Percentiles rank a stretch among this genome's conserved stretches.
phyloP scores from a whole-genome alignment of 2,329 filamentous ascomycete species.

The Nemania diffusa region DNA sequence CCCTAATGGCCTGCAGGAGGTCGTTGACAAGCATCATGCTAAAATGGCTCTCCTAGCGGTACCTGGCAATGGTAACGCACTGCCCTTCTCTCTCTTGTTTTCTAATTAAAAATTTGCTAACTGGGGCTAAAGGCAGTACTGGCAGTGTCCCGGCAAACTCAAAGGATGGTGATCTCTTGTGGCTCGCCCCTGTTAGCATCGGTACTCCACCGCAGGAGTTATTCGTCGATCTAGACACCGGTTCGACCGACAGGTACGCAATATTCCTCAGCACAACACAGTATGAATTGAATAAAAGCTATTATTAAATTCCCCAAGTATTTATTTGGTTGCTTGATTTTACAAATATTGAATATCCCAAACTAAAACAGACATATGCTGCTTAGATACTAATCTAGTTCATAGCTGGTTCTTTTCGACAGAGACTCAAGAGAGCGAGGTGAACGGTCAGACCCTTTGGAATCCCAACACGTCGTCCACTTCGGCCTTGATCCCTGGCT shows the following conservation, averaged over 20 bases:
- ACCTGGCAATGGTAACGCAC: slow-evolving; percentile 29
- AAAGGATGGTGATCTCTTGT: slow-evolving; percentile 56
- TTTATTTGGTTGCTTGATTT: not conserved
- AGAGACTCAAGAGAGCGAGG: slow-evolving; percentile 58
- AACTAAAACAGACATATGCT: slow-evolving; percentile 17
- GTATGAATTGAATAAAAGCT: not conserved
- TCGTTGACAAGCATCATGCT: slow-evolving; percentile 43
- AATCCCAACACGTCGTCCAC: slow-evolving; percentile 59
- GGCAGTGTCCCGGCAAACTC: slow-evolving; percentile 29
- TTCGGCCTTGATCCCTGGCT: slow-evolving; percentile 54
- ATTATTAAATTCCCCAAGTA: not conserved
- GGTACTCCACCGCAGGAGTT: slow-evolving; percentile 61
- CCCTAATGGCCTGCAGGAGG: slow-evolving; percentile 44
- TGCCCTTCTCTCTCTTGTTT: not conserved
- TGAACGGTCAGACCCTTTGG: slow-evolving; percentile 57
- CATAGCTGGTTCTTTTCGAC: slow-evolving; percentile 65
- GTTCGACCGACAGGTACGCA: slow-evolving; percentile 70
- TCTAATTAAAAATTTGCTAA: not conserved
- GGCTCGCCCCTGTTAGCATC: slow-evolving; percentile 57
- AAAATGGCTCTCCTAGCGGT: slow-evolving; percentile 35
- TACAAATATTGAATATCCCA: not conserved
- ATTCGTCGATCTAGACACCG: slow-evolving; percentile 63
- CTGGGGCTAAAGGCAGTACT: slow-evolving; percentile 35
- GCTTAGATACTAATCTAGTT: slow-evolving; percentile 13
- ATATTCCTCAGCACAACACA: not conserved